Percentiles rank a stretch among this genome's conserved stretches.
phyloP scores from a whole-genome alignment of 495 filamentous ascomycete species.

The Neurospora sp. region DNA sequence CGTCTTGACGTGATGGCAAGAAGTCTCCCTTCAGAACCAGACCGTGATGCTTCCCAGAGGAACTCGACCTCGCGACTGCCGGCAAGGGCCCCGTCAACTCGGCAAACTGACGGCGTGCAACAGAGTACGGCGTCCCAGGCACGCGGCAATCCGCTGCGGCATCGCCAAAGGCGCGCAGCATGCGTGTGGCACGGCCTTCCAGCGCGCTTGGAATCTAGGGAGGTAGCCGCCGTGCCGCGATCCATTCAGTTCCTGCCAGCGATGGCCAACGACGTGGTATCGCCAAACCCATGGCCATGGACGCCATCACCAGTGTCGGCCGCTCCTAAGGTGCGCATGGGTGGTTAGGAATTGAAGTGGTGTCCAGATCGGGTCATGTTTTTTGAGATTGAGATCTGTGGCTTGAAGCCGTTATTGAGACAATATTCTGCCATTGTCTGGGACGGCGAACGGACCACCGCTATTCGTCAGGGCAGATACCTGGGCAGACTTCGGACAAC shows the following conservation, averaged over 20 bases:
- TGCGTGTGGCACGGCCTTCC: background rate
- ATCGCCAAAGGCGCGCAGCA: background rate
- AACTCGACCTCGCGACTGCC: background rate
- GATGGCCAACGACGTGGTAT: background rate
- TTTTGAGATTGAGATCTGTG: background rate
- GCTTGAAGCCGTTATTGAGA: background rate
- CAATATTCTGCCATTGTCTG: background rate
- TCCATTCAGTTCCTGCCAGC: background rate
- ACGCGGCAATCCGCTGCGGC: background rate
- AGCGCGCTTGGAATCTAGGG: background rate
- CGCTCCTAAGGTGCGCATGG: background rate
- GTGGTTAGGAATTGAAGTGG: background rate
- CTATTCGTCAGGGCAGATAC: background rate
- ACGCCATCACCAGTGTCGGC: background rate
- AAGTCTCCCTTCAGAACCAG: background rate
- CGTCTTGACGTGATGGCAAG: background rate
- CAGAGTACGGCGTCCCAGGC: background rate
- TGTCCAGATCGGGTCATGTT: background rate
- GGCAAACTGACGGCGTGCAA: background rate
- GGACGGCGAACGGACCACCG: background rate
- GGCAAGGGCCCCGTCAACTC: background rate
- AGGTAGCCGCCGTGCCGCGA: background rate
- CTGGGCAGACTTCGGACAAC: no score
- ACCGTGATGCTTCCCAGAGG: background rate
- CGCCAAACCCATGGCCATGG: background rate